These are phyloP conservation scores for Hypoxylon lenormandii DNA, from an alignment of 495 filamentous ascomycete genomes.

Conservation along the genomic window DNA sequence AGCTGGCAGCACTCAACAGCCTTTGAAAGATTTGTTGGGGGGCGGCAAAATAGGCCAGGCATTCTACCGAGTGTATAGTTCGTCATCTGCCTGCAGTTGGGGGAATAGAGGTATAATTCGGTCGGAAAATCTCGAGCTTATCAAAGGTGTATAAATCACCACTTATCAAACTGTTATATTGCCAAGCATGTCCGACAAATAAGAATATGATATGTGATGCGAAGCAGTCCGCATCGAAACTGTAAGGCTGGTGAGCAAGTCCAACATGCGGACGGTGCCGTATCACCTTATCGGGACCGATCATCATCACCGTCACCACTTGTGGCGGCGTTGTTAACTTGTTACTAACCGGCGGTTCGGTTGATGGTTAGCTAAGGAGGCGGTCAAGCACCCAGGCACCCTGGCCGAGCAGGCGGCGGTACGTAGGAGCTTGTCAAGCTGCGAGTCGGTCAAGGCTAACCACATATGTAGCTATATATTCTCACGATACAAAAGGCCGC, in stretches of 20 bases:
- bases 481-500: conserved; percentile 8
- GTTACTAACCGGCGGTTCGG: conserved; percentile 17
- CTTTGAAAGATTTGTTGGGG: too few relatives aligned
- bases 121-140: conserved; percentile 20
- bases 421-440: conserved; percentile 5
- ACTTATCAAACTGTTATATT: conserved; percentile 12
- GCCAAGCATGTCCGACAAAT: conserved; percentile 24
- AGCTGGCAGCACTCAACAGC: too few relatives aligned
- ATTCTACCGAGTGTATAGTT: too few relatives aligned
- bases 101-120: too few relatives aligned
- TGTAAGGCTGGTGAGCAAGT: conserved; percentile 9
- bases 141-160: conserved; percentile 18
- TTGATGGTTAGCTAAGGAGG: conserved; percentile 16
- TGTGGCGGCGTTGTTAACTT: conserved; percentile 21
- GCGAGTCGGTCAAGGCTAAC: conserved; percentile 25
- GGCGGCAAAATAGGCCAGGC: too few relatives aligned
- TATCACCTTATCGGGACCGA: conserved; percentile 33
- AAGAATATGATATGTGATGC: neutral
- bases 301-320: conserved; percentile 12
- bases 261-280: conserved; percentile 5
- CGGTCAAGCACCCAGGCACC: conserved; percentile 28
- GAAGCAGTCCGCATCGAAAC: neutral
- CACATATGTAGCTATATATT: neutral
- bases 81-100: too few relatives aligned
- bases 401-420: neutral